Evolutionary conservation across 768 basidiomycete species (phyloP), one percentile per base, ranked within the genome.

Genomic region (Tulasnella sp.): DNA sequence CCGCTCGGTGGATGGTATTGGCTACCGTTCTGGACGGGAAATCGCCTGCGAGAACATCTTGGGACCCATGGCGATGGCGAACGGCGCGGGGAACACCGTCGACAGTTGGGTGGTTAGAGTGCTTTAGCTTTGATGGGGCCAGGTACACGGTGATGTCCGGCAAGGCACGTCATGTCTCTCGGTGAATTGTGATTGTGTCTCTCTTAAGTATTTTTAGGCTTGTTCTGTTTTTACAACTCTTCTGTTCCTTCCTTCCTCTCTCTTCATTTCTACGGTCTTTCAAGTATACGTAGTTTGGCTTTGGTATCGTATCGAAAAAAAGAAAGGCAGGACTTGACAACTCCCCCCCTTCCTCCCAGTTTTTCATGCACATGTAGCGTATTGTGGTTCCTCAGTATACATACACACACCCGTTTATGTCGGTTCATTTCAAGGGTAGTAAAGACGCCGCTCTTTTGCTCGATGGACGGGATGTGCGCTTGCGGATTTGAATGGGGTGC

Each of bases 11-110:
- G 93, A 95, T 79, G 93, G 94, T n/a, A 89, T 94, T 38, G 93
- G 93, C 4, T 95, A 94, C 82, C 92, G 94, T 81, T 94, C 94
- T 29, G 93, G 93, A 45, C 88, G 93, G 78, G 92, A 91, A 58
- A 89, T 95, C 76, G 87, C 92, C 22, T 92, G 91, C 81, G 93
- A 94, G 81, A 92, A 92, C 80, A 87, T 92, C 22, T 92, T 93
- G 67, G 90, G 90, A 45, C 69, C 68, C 25, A 72, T 77, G 34
- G 90, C 90, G 14, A 90, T 74, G 45, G 39, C 68, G 68, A 40
- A 40, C 68, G 36, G 36, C 0, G 36, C 68, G 36, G 68, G 7
- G 19, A 40, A 40, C 36, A 69, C 34, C 17, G 6, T 69, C 68
- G 68, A 69, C 8, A 69, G 68, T 31, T 69, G 68, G 68, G 68